Evolutionary conservation across 495 filamentous ascomycete genomes (phyloP).

Genomic region (Lindgomyces ingoldianus): DNA sequence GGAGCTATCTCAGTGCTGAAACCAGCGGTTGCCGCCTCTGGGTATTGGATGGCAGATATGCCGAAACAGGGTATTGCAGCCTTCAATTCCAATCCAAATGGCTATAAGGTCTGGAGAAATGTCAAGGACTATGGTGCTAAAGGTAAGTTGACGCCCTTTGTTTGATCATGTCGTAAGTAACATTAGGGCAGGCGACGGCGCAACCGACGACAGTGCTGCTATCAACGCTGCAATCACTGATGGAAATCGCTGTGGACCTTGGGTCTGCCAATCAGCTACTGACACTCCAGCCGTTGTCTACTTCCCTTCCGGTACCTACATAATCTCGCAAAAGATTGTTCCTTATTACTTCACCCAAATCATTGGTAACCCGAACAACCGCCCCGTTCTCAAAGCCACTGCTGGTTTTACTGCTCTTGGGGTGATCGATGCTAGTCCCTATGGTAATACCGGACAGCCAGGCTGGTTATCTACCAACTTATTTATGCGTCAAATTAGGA

Average conservation of each 20-base stretch:
- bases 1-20: not conserved
- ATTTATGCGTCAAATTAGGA: constrained; percentile 51
- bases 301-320: constrained; percentile 44
- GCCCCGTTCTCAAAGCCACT: constrained; percentile 46
- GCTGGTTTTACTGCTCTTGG: constrained; percentile 42
- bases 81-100: constrained; percentile 37
- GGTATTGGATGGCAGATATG: constrained; percentile 36
- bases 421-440: constrained; percentile 47
- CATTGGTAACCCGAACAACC: constrained; percentile 45
- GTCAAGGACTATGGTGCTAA: constrained; percentile 63
- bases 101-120: constrained; percentile 81
- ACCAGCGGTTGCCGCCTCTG: constrained; percentile 2
- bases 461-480: constrained; percentile 41
- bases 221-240: constrained; percentile 82
- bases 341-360: constrained; percentile 48
- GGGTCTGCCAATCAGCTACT: constrained; percentile 79
- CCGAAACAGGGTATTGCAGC: constrained; percentile 36
- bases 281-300: constrained; percentile 52
- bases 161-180: constrained; percentile 4
- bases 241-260: constrained; percentile 69
- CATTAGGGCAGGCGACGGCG: constrained; percentile 62
- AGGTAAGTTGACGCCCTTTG: constrained; percentile 26
- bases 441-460: constrained; percentile 43
- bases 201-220: constrained; percentile 82
- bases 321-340: constrained; percentile 36